Conservation (phyloP, 2,329 filamentous ascomycete species). For the Fusarium sp. region DNA sequence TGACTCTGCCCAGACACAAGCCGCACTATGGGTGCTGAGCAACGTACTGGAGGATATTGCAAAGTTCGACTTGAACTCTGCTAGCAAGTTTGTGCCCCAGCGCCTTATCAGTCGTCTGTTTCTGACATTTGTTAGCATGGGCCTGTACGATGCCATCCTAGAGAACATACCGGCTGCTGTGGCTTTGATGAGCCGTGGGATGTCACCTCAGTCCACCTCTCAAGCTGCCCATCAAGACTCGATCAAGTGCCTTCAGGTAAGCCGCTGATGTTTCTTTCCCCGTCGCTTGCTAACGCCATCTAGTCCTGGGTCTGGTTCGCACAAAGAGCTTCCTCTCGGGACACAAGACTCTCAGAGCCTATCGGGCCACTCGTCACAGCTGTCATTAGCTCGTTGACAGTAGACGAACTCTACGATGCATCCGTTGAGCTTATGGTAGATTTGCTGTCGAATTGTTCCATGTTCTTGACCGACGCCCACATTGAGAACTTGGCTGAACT, state of each 20-base stretch:
- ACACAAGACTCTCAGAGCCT: conserved; percentile 67
- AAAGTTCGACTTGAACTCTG: conserved; percentile 73
- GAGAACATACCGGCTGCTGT: conserved; percentile 56
- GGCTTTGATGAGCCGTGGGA: conserved; percentile 53
- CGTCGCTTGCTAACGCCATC: conserved; percentile 10
- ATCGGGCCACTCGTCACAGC: conserved; percentile 71
- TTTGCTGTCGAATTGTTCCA: conserved; percentile 72
- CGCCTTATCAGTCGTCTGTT: conserved; percentile 25
- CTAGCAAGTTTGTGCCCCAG: conserved; percentile 61
- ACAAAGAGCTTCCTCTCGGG: conserved; percentile 70
- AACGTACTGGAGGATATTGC: conserved; percentile 52
- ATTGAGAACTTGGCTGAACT: conserved; percentile 68
- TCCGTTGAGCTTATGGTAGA: conserved; percentile 75
- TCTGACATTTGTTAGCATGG: conserved; percentile 46
- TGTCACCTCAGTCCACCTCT: conserved; percentile 47
- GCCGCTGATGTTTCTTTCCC: conserved; percentile 25
- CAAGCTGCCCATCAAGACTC: conserved; percentile 63
- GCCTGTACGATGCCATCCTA: conserved; percentile 54
- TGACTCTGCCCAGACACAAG: conserved; percentile 61
- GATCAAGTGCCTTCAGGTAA: conserved; percentile 70
- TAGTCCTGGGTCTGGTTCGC: conserved; percentile 82
- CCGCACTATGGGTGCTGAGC: conserved; percentile 71
- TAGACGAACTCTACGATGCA: conserved; percentile 68
- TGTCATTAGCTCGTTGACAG: conserved; percentile 70
- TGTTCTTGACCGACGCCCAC: conserved; percentile 70